These are phyloP conservation scores for Aspergillus oerlinghausenensis DNA, from an alignment of 2,329 filamentous ascomycete genomes.

Conservation along the genomic window DNA sequence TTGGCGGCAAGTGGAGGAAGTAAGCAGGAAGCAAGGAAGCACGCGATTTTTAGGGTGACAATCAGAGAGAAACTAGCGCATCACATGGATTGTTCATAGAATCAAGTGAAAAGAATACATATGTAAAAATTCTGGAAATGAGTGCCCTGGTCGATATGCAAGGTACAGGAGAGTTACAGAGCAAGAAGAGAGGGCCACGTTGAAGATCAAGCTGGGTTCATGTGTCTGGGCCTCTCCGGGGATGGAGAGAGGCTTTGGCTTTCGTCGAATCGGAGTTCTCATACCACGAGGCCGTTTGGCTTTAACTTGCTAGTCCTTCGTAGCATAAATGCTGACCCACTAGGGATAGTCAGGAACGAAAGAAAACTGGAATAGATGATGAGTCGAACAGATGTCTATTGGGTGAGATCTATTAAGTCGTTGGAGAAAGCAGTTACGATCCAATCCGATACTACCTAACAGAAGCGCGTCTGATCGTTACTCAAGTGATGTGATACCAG, in stretches of 20 bases:
- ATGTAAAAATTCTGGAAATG: not conserved
- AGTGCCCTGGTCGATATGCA: not conserved
- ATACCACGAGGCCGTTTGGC: conserved; percentile 7
- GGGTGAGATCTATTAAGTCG: not conserved
- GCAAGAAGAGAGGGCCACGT: conserved; percentile 16
- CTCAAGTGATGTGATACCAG: not conserved
- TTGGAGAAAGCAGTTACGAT: not conserved
- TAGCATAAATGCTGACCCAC: not conserved
- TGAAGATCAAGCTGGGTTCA: conserved; percentile 14
- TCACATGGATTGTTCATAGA: not conserved
- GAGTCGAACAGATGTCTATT: not conserved
- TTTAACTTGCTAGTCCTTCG: not conserved
- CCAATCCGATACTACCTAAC: not conserved
- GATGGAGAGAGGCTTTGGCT: conserved; percentile 10
- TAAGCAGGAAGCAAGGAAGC: not conserved
- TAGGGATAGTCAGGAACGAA: not conserved
- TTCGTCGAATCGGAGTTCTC: conserved; percentile 13
- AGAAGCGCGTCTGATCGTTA: not conserved
- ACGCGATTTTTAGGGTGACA: not conserved
- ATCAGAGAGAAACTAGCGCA: not conserved
- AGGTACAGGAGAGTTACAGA: not conserved
- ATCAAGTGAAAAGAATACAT: not conserved
- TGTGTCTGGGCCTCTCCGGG: conserved; percentile 17
- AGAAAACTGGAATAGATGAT: not conserved
- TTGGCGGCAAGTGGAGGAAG: not conserved